Percentiles rank a stretch among this genome's conserved stretches.
Conservation (phyloP, 1,139 yeast species). For the Sugiyamaella sp. region DNA sequence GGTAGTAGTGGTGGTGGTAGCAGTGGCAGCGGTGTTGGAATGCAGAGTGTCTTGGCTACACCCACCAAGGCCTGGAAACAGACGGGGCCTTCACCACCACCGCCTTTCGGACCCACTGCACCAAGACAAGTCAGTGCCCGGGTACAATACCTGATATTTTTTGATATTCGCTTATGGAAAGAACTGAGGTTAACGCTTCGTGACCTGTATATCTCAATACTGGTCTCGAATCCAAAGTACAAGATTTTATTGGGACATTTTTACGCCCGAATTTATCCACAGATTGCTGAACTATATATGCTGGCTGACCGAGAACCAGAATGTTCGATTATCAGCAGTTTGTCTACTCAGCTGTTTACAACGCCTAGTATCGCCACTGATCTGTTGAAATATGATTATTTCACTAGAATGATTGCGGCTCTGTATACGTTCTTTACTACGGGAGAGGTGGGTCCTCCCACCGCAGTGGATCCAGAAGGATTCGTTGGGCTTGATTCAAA, state of each 20-base stretch:
- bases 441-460: slow-evolving; percentile 56
- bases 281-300: slow-evolving; percentile 72
- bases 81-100: slow-evolving; percentile 14
- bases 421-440: slow-evolving; percentile 66
- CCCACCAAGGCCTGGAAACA: slow-evolving; percentile 7
- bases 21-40: not conserved
- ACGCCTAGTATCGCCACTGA: slow-evolving; percentile 78
- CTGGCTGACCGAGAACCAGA: slow-evolving; percentile 83
- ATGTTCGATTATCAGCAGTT: slow-evolving; percentile 66
- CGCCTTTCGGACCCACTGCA: slow-evolving; percentile 3
- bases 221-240: slow-evolving; percentile 65
- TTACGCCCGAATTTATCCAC: slow-evolving; percentile 81
- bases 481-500: slow-evolving; percentile 42
- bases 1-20: not conserved
- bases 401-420: slow-evolving; percentile 67
- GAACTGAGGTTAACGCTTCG: slow-evolving; percentile 61
- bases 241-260: slow-evolving; percentile 70
- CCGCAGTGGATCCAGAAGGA: slow-evolving; percentile 46
- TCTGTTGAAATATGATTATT: slow-evolving; percentile 69
- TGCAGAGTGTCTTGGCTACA: not conserved
- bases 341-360: slow-evolving; percentile 87
- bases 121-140: slow-evolving; percentile 47
- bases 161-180: slow-evolving; percentile 77
- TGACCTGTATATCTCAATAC: slow-evolving; percentile 67
- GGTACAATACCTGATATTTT: slow-evolving; percentile 70